Evolutionary conservation across 805 yeast genomes (phyloP), one percentile per base, ranked within the genome.

Genomic region (Hanseniaspora occidentalis): DNA sequence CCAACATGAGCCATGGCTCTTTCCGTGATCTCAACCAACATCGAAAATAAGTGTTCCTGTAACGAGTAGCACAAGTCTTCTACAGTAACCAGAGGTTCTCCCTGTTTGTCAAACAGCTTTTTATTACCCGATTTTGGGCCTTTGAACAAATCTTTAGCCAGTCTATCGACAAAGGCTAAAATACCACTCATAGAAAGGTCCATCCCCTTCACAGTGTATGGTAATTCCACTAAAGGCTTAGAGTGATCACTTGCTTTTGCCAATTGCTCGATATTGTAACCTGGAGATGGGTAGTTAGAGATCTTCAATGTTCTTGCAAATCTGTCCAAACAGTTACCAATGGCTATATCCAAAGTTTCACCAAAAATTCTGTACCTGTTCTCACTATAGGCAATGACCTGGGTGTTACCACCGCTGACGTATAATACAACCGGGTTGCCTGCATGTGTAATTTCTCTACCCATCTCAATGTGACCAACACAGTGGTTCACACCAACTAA

Each of bases 191-290:
- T 84, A 38, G 95, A 83, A 43, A 92, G 54, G 59, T 92, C 99
- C 99, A 92, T 92, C 3, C 99, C 99, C 58, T 92, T 92, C 13
- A 92, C 98, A 0, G 98, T 89, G 56, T 92, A 92, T 0, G 99
- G 98, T 31, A 92, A 64, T 36, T 75, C 79, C 2, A 89, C 83
- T 34, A 79, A 62, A 3, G 39, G 35, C 4, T 58, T 58, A 48
- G 66, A 74, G 39, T 67, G 57, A 14, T 49, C 50, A 14, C 79
- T 77, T 45, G 71, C 69, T 50, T 78, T 84, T 14, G 98, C 97
- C 64, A 92, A 56, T 54, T 84, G 95, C 61, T 92, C 98, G 48
- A 92, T 92, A 56, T 92, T 92, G 62, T 85, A 92, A 2, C 99
- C 99, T 0, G 99, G 99, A 11, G 92, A 84, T 2, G 99, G 99